A percentile compares a stretch with the other conserved stretches of the same genome.
Conservation (phyloP, 1,139 yeast species). For the Pichia inconspicua region DNA sequence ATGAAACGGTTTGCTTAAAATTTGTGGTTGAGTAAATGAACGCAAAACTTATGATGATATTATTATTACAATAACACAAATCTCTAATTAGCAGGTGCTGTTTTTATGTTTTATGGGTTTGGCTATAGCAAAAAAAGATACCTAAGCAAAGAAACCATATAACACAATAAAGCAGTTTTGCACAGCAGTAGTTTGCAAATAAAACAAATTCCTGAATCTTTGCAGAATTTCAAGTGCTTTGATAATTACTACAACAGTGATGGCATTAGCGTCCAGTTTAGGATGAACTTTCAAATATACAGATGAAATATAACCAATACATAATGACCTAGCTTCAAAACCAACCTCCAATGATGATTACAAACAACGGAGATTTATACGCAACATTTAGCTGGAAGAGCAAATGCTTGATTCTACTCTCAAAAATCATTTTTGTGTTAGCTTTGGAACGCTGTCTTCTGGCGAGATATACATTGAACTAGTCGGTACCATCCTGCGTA, state of each 20-base stretch:
- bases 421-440: no score
- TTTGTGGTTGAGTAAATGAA: no score
- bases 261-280: constrained; percentile 45
- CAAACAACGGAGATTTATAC: constrained; percentile 41
- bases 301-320: constrained; percentile 45
- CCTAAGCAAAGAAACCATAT: constrained; percentile 36
- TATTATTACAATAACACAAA: no score
- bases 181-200: constrained; percentile 37
- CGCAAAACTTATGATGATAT: no score
- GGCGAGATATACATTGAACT: no score
- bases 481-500: no score
- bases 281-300: constrained; percentile 49
- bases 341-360: constrained; percentile 48
- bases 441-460: no score
- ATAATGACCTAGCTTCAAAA: constrained; percentile 38
- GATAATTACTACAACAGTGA: constrained; percentile 36
- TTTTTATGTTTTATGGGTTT: constrained; percentile 29
- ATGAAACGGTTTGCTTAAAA: no score
- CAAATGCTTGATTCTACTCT: no score
- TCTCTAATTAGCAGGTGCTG: no score
- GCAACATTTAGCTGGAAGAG: constrained; percentile 30
- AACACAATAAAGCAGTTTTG: constrained; percentile 38
- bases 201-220: constrained; percentile 44
- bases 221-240: constrained; percentile 39
- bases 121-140: constrained; percentile 34